phyloP scores from a whole-genome alignment of 108 stramenopile species.

The Cyclotella baltica region DNA sequence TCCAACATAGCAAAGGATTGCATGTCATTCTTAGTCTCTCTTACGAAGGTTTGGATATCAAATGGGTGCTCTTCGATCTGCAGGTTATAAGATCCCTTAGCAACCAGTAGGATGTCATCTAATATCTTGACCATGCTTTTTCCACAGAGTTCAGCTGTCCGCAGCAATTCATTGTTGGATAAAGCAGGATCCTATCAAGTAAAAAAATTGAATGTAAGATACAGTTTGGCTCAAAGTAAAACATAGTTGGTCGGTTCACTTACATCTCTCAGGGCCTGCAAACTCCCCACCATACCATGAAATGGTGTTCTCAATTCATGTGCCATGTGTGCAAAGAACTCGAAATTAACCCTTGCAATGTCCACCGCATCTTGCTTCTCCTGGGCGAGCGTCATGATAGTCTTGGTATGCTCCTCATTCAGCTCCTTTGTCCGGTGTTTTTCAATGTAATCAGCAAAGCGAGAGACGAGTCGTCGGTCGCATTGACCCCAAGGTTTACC shows the following conservation, averaged over 20 bases:
- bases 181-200: slow-evolving; percentile 13
- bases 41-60: slow-evolving; percentile 20
- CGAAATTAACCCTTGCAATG: background rate
- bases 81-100: slow-evolving; percentile 31
- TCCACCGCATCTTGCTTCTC: slow-evolving; percentile 18
- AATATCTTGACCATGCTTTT: slow-evolving; percentile 45
- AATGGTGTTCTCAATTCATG: slow-evolving; percentile 52
- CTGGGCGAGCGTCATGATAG: background rate
- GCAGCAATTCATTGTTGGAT: slow-evolving; percentile 28
- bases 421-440: slow-evolving; percentile 10
- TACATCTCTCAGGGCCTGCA: slow-evolving; percentile 43
- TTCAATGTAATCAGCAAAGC: background rate
- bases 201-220: too few relatives aligned
- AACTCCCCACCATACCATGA: slow-evolving; percentile 44
- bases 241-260: background rate
- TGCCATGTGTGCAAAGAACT: slow-evolving; percentile 44
- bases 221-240: too few relatives aligned
- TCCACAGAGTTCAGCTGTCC: slow-evolving; percentile 30
- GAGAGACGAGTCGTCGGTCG: background rate
- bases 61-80: slow-evolving; percentile 16
- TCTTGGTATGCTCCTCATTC: background rate
- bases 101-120: slow-evolving; percentile 46
- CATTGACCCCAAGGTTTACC: slow-evolving; percentile 35
- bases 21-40: slow-evolving; percentile 27
- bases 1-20: slow-evolving; percentile 24